phyloP scores from a whole-genome alignment of 2,329 filamentous ascomycete genomes.

The Cytospora piceae region DNA sequence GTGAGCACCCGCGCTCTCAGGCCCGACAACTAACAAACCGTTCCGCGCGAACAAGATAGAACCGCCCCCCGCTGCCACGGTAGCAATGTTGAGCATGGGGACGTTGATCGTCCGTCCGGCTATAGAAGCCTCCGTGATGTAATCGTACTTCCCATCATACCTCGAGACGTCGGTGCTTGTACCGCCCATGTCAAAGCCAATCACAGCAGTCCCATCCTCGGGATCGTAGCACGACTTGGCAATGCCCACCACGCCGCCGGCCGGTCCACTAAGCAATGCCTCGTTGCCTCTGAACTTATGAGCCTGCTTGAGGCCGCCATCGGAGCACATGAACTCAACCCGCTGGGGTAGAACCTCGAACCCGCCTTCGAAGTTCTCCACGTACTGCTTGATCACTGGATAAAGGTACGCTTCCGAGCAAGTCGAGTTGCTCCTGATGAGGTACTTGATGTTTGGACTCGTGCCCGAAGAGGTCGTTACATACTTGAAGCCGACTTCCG shows the following conservation, averaged over 20 bases:
- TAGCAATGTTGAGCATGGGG: conserved; percentile 76
- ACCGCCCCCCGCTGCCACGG: conserved; percentile 60
- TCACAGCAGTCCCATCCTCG: conserved; percentile 67
- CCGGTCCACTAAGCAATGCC: conserved; percentile 69
- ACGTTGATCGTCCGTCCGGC: conserved; percentile 72
- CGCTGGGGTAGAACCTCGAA: conserved; percentile 61
- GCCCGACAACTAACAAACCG: conserved; percentile 72
- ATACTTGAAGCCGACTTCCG: conserved; percentile 63
- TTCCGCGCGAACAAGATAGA: conserved; percentile 67
- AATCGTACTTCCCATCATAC: conserved; percentile 70
- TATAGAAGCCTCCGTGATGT: conserved; percentile 73
- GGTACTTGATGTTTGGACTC: conserved; percentile 72
- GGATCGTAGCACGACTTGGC: conserved; percentile 70
- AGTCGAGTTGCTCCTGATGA: conserved; percentile 68
- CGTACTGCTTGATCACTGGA: conserved; percentile 70
- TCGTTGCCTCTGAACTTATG: conserved; percentile 65
- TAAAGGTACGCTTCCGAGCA: conserved; percentile 75
- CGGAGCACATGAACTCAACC: conserved; percentile 68
- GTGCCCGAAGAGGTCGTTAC: conserved; percentile 68
- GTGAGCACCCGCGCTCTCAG: conserved; percentile 72
- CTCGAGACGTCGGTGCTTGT: conserved; percentile 74
- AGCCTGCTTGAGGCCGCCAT: conserved; percentile 52
- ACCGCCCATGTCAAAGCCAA: conserved; percentile 54
- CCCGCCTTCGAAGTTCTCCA: conserved; percentile 65
- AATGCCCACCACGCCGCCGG: conserved; percentile 73